Evolutionary conservation across 495 filamentous ascomycete genomes (phyloP), one percentile per base, ranked within the genome.

Genomic region (Neurospora pannonica): DNA sequence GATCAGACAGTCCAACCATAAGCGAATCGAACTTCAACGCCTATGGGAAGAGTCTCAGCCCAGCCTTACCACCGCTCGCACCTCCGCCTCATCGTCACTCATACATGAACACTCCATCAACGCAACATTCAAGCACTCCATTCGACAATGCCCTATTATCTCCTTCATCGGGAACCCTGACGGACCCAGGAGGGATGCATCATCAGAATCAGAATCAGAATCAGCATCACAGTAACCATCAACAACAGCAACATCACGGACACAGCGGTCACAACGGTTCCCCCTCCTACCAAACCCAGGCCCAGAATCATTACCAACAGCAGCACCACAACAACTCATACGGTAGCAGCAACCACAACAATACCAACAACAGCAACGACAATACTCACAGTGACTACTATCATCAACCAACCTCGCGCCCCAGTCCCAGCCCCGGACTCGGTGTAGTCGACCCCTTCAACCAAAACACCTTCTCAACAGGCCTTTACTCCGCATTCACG

Each of bases 301-400:
- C 31, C 48, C 13, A 54, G 31, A 70, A 54, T 48, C 54, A 38
- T 70, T 60, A 48, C 42, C 19, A 38, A n/a, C 24, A 73, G 34
- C 36, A 67, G 54, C 54, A 67, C 5, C 54, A 62, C 28, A n/a
- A 48, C n/a, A 67, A 4, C 28, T 67, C 38, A 5, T 46, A 74
- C 15, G 62, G 31, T 28, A 42, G 24, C 54, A 70, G 28, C 60
- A 73, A 24, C 24, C 31, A 40, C 60, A 70, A 40, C 72, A 73
- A 48, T 38, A 39, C 43, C n/a, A 72, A 62, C 43, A 71, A 73
- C 54, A 70, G 67, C 46, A 24, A 54, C 78, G 77, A 78, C 67
- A 62, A 79, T 21, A 48, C 43, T 48, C 43, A 60, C 79, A 38
- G 78, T 75, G 70, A 81, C 75, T 67, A 36, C 15, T 36, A 67